Conservation (phyloP, 139 green algal genomes). For the Tetradesmus obliquus region DNA sequence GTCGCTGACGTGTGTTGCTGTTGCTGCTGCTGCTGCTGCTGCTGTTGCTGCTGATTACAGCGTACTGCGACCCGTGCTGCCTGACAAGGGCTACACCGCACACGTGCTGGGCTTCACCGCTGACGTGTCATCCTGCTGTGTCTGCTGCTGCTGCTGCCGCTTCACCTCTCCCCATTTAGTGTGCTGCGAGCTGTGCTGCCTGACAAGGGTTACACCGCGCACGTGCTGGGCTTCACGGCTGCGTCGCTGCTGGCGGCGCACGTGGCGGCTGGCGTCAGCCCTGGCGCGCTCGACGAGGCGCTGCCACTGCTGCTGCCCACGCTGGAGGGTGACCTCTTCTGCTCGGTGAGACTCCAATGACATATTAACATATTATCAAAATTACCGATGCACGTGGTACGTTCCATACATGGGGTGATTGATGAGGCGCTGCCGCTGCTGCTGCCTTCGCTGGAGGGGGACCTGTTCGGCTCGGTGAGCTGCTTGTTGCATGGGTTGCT, state of each 20-base stretch:
- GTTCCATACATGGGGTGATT: too few species aligned
- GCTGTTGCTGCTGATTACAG: conserved; percentile 54
- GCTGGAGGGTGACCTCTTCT: conserved; percentile 87
- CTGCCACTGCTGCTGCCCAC: conserved; percentile 77
- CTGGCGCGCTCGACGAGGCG: conserved; percentile 70
- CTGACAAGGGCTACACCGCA: conserved; percentile 79
- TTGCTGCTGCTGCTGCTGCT: too few species aligned
- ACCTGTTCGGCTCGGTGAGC: conserved; percentile 79
- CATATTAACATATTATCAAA: too few species aligned
- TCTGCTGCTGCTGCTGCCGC: not conserved
- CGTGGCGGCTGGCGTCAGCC: not conserved
- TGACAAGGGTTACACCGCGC: conserved; percentile 79
- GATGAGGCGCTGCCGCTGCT: conserved; percentile 62
- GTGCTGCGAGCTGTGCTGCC: conserved; percentile 56
- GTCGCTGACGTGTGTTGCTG: too few species aligned
- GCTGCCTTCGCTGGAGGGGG: conserved; percentile 81
- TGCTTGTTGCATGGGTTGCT: too few species aligned
- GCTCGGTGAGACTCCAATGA: conserved; percentile 54
- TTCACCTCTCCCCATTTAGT: too few species aligned
- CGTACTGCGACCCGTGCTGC: conserved; percentile 30
- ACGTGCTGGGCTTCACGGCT: conserved; percentile 91
- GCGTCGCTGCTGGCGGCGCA: conserved; percentile 81
- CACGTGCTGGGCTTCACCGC: conserved; percentile 93
- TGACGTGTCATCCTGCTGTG: conserved; percentile 57
- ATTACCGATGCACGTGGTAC: too few species aligned